phyloP scores from a whole-genome alignment of 2,329 filamentous ascomycete genomes.

The Trichoderma sp. region DNA sequence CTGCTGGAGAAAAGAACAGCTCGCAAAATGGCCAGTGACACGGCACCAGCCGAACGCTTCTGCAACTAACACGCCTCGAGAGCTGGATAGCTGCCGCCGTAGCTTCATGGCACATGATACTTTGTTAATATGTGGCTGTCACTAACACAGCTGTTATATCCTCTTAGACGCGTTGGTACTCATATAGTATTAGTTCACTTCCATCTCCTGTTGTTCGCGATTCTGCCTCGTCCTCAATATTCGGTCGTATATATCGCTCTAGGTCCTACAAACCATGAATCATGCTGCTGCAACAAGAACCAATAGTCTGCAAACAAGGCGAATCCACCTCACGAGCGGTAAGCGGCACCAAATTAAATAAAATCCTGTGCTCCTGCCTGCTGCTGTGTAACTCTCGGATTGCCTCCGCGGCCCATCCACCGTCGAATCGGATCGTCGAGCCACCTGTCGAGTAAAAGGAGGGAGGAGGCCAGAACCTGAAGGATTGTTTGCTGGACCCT shows the following conservation, averaged over 20 bases:
- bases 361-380: neutral
- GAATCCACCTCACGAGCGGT: neutral
- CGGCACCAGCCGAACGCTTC: slow-evolving; percentile 1
- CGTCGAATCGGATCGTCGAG: neutral
- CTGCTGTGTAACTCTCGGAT: neutral
- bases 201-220: neutral
- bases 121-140: neutral
- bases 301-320: slow-evolving; percentile 10
- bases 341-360: neutral
- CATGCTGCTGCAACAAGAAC: neutral
- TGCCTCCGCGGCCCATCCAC: neutral
- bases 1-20: neutral
- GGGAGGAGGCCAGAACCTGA: neutral
- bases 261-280: neutral
- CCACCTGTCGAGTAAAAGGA: neutral
- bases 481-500: slow-evolving; percentile 4
- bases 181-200: neutral
- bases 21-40: neutral
- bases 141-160: neutral
- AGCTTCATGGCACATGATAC: neutral
- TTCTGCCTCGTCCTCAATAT: no score
- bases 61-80: neutral
- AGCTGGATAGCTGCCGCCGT: neutral
- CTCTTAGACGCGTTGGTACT: neutral
- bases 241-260: neutral